Evolutionary conservation across 192 early-diverging fungal genomes (phyloP).

Genomic region (Backusella luteola): DNA sequence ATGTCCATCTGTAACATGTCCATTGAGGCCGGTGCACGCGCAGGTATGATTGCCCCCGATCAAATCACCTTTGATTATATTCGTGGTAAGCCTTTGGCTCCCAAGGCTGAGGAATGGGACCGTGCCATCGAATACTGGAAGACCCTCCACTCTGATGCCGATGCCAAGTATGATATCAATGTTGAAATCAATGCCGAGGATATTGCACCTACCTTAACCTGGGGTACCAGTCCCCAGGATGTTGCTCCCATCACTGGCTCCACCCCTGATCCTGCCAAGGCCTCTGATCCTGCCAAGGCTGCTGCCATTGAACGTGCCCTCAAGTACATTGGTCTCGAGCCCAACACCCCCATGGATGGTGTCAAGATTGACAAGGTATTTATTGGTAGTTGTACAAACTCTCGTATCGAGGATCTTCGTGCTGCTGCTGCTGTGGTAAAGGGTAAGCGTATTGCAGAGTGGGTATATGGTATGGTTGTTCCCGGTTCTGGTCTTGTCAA

Average conservation of each 20-base stretch:
- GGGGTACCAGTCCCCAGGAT: slow-evolving; percentile 72
- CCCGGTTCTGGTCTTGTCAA: slow-evolving; percentile 74
- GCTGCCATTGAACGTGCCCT: slow-evolving; percentile 54
- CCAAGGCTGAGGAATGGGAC: slow-evolving; percentile 54
- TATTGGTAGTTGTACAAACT: slow-evolving; percentile 74
- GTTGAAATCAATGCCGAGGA: slow-evolving; percentile 56
- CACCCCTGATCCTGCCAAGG: slow-evolving; percentile 57
- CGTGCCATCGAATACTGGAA: slow-evolving; percentile 62
- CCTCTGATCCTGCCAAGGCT: slow-evolving; percentile 39
- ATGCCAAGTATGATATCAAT: slow-evolving; percentile 62
- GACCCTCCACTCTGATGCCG: slow-evolving; percentile 55
- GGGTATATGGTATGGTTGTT: slow-evolving; percentile 68
- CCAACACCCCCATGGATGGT: slow-evolving; percentile 55
- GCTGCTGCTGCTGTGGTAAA: slow-evolving; percentile 57
- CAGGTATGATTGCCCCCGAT: slow-evolving; percentile 74
- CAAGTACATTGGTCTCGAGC: slow-evolving; percentile 62
- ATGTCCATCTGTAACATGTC: slow-evolving; percentile 81
- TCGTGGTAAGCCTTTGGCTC: slow-evolving; percentile 58
- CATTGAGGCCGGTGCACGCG: slow-evolving; percentile 71
- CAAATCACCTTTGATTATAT: slow-evolving; percentile 68
- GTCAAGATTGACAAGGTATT: slow-evolving; percentile 71
- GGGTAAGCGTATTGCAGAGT: slow-evolving; percentile 56
- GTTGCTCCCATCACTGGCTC: slow-evolving; percentile 58
- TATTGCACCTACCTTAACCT: slow-evolving; percentile 63
- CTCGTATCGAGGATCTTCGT: slow-evolving; percentile 72